Evolutionary conservation across 228 moss, liverwort and hornwort species (phyloP), one percentile per base, ranked within the genome.

Genomic region (Sphagnum fallax): DNA sequence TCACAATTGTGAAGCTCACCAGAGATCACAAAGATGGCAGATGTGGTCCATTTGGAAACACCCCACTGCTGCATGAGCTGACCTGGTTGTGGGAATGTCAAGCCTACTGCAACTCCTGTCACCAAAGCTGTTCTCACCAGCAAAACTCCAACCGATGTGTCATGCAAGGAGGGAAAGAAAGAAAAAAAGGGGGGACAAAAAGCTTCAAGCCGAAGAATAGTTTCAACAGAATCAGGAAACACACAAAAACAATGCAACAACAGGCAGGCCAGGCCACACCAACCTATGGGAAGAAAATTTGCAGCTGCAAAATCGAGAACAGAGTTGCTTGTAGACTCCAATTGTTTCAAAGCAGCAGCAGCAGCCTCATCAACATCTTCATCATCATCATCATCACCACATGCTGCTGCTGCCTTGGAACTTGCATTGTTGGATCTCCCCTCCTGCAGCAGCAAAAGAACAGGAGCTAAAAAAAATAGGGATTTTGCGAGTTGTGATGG

Each of bases 21-120:
- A 62, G 89, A 88, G 67, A 88, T 61, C 60, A 92, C n/a, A 66
- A 96, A 96, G 67, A 92, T 88, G 67, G 81, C 76, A 63, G 78
- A 77, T 8, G 96, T 91, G 66, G 81, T 84, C 73, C 88, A 86
- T 72, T 73, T 92, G 66, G 93, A 82, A 60, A 92, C 67, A 55
- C 96, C 91, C 81, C 89, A 80, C 69, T 80, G 78, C 67, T 89
- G 89, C 11, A 87, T 75, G 0, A 80, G 73, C 73, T 75, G 84
- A 49, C 96, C 91, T 70, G 96, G 88, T 9, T 64, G 76, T 52
- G 96, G 93, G 72, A 52, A 83, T 52, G 83, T 63, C 72, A 92
- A 78, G 51, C 88, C 96, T 1, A 81, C 63, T 6, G 75, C 47
- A 52, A 89, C 77, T 62, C 92, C 79, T 53, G 80, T 49, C 6